Conservation (phyloP, 371 early-diverging fungal species). For the Chytridium lagenaria region DNA sequence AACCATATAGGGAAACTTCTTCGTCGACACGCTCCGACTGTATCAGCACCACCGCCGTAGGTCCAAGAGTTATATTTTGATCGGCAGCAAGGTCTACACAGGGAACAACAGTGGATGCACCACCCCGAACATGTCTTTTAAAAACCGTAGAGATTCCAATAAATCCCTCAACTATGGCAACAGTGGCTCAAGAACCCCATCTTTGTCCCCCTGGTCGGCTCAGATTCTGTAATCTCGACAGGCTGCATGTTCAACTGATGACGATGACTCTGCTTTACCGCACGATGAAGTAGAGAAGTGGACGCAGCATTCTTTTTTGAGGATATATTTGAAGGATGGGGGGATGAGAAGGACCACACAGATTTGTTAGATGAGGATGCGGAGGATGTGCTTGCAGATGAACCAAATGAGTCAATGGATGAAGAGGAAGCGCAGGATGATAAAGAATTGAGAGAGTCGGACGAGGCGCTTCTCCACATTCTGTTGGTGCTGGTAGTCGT, state of each 20-base stretch:
- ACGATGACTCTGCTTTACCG: neutral
- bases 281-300: neutral
- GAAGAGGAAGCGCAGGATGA: neutral
- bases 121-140: too few relatives aligned
- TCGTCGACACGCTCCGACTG: too few relatives aligned
- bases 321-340: too few relatives aligned
- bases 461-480: neutral
- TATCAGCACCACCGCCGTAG: too few relatives aligned
- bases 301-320: too few relatives aligned
- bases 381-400: neutral
- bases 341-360: neutral
- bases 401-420: too few relatives aligned
- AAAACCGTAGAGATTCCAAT: neutral
- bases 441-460: neutral
- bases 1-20: too few relatives aligned
- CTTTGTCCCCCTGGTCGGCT: neutral
- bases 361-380: neutral
- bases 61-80: too few relatives aligned
- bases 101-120: too few relatives aligned
- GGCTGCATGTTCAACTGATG: too few relatives aligned
- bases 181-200: neutral
- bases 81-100: too few relatives aligned
- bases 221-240: neutral
- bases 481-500: neutral
- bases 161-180: neutral